Evolutionary conservation across 306 rosid species (phyloP), one percentile per base, ranked within the genome.

Genomic region (Vigna hirtella): DNA sequence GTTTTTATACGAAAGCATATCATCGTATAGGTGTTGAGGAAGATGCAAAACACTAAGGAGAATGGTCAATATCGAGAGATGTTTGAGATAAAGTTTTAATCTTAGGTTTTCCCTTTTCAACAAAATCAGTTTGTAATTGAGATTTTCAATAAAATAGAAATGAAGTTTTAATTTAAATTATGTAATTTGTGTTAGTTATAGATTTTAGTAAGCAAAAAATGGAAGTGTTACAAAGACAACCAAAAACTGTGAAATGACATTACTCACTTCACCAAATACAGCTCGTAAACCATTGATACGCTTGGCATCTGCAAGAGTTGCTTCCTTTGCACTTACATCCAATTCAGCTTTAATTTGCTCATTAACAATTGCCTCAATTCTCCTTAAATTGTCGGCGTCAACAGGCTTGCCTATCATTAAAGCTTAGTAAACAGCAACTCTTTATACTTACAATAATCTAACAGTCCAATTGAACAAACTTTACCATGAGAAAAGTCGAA

Each of bases 401-500:
- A 95, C 91, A 9, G 93, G 98, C 91, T 93, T 95, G 84, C 97
- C 99, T 95, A 58, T 77, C 50, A 90, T 82, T 83, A 71, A 81
- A 86, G 58, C 22, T 73, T 24, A 24, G 63, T 55, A 64, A 81
- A 49, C 70, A 56, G 65, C 32, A 66, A 45, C 32, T 74, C 45
- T 40, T 14, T 9, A 17, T 45, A 48, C 14, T 77, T 4, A 61
- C n/a, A 50, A 59, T 45, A 52, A 67, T 59, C 69, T 42, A 50
- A 75, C 70, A 74, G 72, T 42, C 62, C 20, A 65, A 84, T 17
- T 17, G 28, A 20, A 66, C 80, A 55, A 88, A 66, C 11, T 86
- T 78, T 86, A 95, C 99, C 98, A 72, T 95, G 98, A 66, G 99
- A 95, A 86, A 95, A 95, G 86, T 95, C 99, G 86, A 82, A 95